phyloP scores from a whole-genome alignment of 768 basidiomycete genomes.

The Phaffia tasmanica region DNA sequence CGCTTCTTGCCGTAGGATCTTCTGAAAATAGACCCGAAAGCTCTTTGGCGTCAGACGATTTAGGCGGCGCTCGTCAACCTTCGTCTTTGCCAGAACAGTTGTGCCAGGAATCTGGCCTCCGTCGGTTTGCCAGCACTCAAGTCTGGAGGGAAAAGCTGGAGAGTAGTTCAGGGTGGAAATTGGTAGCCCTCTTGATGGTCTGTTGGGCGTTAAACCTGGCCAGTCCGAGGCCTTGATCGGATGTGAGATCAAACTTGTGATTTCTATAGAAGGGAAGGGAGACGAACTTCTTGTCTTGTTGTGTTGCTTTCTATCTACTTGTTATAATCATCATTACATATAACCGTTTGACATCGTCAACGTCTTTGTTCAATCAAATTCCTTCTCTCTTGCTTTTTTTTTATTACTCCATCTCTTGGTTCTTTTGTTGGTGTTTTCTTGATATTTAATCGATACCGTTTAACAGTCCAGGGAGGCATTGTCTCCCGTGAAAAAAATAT shows the following conservation, averaged over 20 bases:
- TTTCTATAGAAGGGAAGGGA: background rate
- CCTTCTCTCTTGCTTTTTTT: too few species aligned
- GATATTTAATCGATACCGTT: too few species aligned
- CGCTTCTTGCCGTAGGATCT: slow-evolving; percentile 3
- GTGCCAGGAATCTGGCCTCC: background rate
- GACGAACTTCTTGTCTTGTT: too few species aligned
- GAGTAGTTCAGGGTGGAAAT: slow-evolving; percentile 5
- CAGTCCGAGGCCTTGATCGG: slow-evolving; percentile 7
- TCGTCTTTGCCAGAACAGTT: slow-evolving; percentile 5
- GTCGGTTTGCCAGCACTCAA: too few species aligned
- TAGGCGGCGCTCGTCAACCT: background rate
- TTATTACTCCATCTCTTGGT: too few species aligned
- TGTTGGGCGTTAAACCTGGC: slow-evolving; percentile 21
- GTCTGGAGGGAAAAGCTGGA: background rate
- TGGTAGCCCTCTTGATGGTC: slow-evolving; percentile 7
- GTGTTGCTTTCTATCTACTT: too few species aligned
- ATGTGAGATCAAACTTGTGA: background rate
- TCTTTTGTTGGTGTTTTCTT: too few species aligned
- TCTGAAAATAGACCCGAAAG: background rate
- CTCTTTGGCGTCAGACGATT: background rate
- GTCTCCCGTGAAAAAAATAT: too few species aligned
- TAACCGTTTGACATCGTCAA: too few species aligned
- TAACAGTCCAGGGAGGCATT: too few species aligned
- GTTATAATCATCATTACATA: too few species aligned
- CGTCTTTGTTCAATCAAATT: too few species aligned